These are phyloP conservation scores for Poterioochromonas sp. DNA, from an alignment of 352 stramenopile genomes.

Conservation along the genomic window DNA sequence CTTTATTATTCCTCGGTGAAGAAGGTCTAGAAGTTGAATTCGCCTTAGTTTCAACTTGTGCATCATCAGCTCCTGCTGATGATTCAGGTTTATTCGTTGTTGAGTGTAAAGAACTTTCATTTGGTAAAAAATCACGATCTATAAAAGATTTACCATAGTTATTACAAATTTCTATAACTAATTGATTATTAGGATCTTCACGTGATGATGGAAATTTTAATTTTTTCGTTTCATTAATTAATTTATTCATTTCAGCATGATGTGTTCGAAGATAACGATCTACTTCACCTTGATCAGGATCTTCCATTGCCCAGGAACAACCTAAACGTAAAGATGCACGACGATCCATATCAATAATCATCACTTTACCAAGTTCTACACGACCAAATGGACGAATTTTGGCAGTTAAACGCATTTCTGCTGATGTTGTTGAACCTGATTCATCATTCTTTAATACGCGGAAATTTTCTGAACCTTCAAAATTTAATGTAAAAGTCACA, in stretches of 20 bases:
- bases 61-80: background rate
- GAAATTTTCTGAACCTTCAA: slow-evolving; percentile 2
- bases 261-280: background rate
- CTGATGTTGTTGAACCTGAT: background rate
- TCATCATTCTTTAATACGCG: background rate
- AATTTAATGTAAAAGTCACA: slow-evolving; percentile 1
- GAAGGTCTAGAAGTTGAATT: background rate
- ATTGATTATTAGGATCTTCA: background rate
- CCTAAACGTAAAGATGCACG: background rate
- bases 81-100: background rate
- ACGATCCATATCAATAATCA: background rate
- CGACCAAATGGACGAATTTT: background rate
- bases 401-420: background rate
- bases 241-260: background rate
- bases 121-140: slow-evolving; percentile 13
- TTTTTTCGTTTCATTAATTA: background rate
- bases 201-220: background rate
- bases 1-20: background rate
- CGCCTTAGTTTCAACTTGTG: background rate
- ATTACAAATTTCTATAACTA: background rate
- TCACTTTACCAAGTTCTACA: background rate
- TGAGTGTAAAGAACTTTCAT: background rate
- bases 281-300: background rate
- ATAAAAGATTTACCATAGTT: background rate
- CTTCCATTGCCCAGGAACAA: background rate